Percentiles rank a stretch among this genome's conserved stretches.
phyloP scores from a whole-genome alignment of 2,329 filamentous ascomycete species.

The Cadophora gregata region DNA sequence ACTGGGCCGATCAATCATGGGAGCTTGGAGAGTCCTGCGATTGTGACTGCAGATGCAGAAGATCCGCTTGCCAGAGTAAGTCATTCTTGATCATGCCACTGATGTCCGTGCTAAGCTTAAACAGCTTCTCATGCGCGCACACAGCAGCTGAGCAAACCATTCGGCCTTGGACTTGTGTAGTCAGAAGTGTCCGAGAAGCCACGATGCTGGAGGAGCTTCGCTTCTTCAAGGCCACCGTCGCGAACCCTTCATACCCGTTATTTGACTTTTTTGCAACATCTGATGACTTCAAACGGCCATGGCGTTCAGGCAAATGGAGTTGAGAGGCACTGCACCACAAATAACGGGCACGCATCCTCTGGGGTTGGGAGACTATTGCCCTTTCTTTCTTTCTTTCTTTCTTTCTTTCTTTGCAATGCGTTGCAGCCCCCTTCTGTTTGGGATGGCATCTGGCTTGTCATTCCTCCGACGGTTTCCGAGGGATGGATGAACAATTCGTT shows the following conservation, averaged over 20 bases:
- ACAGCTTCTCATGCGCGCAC: slow-evolving; percentile 45
- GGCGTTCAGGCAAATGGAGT: slow-evolving; percentile 21
- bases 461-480: not conserved
- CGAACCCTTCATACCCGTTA: slow-evolving; percentile 22
- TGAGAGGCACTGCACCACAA: not conserved
- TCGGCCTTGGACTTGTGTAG: not conserved
- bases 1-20: slow-evolving; percentile 62
- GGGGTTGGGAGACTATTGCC: not conserved
- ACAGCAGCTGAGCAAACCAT: slow-evolving; percentile 37
- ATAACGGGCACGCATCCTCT: slow-evolving; percentile 12
- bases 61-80: slow-evolving; percentile 52
- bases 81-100: slow-evolving; percentile 22
- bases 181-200: not conserved
- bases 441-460: not conserved
- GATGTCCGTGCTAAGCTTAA: slow-evolving; percentile 32
- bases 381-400: too few species aligned
- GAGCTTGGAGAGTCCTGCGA: slow-evolving; percentile 66
- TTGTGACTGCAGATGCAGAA: slow-evolving; percentile 64
- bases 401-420: not conserved
- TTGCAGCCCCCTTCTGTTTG: slow-evolving; percentile 1
- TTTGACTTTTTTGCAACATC: slow-evolving; percentile 14
- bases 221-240: slow-evolving; percentile 33
- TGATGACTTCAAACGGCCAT: slow-evolving; percentile 20
- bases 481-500: not conserved
- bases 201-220: slow-evolving; percentile 11